A percentile compares a stretch with the other conserved stretches of the same genome.
Conservation (phyloP, 208 protist species). For the Crithidia expoeki region DNA sequence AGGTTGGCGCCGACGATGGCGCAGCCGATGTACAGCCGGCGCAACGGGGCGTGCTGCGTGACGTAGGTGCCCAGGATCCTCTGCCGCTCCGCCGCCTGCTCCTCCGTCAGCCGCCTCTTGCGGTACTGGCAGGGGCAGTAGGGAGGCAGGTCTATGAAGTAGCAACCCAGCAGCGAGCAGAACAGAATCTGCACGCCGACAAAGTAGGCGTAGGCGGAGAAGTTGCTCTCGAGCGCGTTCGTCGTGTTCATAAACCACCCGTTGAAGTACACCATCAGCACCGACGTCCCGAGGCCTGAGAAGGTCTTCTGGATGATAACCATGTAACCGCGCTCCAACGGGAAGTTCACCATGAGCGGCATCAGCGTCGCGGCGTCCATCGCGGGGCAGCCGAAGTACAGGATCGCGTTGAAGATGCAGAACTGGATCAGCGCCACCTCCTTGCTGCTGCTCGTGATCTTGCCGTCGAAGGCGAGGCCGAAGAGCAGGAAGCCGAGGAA, state of each 20-base stretch:
- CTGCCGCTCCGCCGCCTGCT: slow-evolving; percentile 49
- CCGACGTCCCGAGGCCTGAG: slow-evolving; percentile 72
- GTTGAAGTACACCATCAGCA: slow-evolving; percentile 83
- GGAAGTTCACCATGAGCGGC: slow-evolving; percentile 86
- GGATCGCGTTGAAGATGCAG: slow-evolving; percentile 66
- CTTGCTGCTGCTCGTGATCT: slow-evolving; percentile 44
- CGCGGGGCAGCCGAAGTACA: slow-evolving; percentile 62
- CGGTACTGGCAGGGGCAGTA: slow-evolving; percentile 61
- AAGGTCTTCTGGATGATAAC: slow-evolving; percentile 87
- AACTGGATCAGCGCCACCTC: slow-evolving; percentile 56
- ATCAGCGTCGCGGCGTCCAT: slow-evolving; percentile 74
- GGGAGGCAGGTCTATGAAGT: slow-evolving; percentile 61
- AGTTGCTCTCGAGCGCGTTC: slow-evolving; percentile 45
- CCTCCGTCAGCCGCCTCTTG: slow-evolving; percentile 42
- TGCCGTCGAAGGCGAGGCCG: slow-evolving; percentile 64
- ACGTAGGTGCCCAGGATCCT: slow-evolving; percentile 49
- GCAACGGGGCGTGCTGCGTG: slow-evolving; percentile 43
- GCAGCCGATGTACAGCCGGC: slow-evolving; percentile 65
- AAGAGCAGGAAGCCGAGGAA: slow-evolving; percentile 70
- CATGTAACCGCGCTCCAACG: slow-evolving; percentile 71
- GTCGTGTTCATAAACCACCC: slow-evolving; percentile 58
- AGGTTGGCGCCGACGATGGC: slow-evolving; percentile 45
- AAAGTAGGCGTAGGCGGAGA: slow-evolving; percentile 67
- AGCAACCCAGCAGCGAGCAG: slow-evolving; percentile 36
- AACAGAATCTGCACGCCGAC: slow-evolving; percentile 47